Evolutionary conservation across 2,329 filamentous ascomycete genomes (phyloP).

Genomic region (Furcasterigmium furcatum): DNA sequence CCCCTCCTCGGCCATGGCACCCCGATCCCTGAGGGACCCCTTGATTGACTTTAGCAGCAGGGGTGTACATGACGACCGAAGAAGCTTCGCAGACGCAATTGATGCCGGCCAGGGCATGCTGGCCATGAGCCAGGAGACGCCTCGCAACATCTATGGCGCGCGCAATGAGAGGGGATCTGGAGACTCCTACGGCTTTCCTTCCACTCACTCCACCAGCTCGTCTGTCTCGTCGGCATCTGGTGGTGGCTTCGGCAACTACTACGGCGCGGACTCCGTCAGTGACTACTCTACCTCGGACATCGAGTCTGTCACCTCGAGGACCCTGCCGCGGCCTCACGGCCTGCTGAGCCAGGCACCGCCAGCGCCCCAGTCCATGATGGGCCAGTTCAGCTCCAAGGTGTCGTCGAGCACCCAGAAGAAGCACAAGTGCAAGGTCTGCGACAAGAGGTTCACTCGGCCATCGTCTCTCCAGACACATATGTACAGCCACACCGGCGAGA

Average conservation of each 20-base stretch:
- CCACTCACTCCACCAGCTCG: slow-evolving; percentile 79
- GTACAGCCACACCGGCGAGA: slow-evolving; percentile 98
- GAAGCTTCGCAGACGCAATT: slow-evolving; percentile 82
- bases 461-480: slow-evolving; percentile 96
- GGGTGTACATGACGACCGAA: slow-evolving; percentile 47
- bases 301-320: slow-evolving; percentile 74
- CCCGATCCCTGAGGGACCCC: slow-evolving; percentile 52
- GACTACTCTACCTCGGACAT: slow-evolving; percentile 95
- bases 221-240: slow-evolving; percentile 92
- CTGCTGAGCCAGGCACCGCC: slow-evolving; percentile 64
- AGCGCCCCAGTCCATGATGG: slow-evolving; percentile 96
- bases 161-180: slow-evolving; percentile 66
- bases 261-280: slow-evolving; percentile 84
- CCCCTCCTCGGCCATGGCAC: slow-evolving; percentile 18
- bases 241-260: slow-evolving; percentile 75
- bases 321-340: slow-evolving; percentile 75
- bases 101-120: slow-evolving; percentile 94
- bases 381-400: slow-evolving; percentile 95
- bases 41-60: slow-evolving; percentile 57
- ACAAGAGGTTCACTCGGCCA: slow-evolving; percentile 93
- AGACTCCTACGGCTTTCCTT: slow-evolving; percentile 90
- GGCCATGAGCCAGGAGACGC: slow-evolving; percentile 92
- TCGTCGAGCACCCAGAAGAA: slow-evolving; percentile 97
- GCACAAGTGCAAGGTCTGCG: slow-evolving; percentile 98
- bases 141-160: slow-evolving; percentile 81